phyloP scores from a whole-genome alignment of 768 basidiomycete genomes.

The Auricularia auricula-judae region DNA sequence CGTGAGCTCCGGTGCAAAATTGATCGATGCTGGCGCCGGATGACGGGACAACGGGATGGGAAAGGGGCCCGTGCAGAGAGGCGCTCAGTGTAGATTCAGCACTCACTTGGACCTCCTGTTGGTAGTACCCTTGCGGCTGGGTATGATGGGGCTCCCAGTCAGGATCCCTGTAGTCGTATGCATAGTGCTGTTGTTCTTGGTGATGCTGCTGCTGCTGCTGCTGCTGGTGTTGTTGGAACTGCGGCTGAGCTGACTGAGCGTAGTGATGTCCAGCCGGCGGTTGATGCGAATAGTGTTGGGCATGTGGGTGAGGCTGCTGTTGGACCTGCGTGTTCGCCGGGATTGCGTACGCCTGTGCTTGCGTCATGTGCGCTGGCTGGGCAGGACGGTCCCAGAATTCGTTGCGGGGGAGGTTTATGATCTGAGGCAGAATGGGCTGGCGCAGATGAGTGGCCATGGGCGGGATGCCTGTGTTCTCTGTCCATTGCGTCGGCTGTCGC shows the following conservation, averaged over 20 bases:
- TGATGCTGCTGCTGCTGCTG: neutral
- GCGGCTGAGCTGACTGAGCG: neutral
- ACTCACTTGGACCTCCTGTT: too few species aligned
- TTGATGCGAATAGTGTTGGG: neutral
- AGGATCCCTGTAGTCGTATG: too few species aligned
- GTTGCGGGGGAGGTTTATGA: neutral
- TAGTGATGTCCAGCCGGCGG: neutral
- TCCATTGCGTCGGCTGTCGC: slow-evolving; percentile 35
- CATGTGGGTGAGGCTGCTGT: neutral
- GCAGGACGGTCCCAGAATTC: neutral
- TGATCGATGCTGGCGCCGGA: too few species aligned
- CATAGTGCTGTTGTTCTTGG: neutral
- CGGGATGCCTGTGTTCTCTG: slow-evolving; percentile 45
- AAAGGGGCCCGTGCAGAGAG: too few species aligned
- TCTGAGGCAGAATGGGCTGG: slow-evolving; percentile 4
- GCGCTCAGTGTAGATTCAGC: too few species aligned
- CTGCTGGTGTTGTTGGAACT: neutral
- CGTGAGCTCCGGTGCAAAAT: too few species aligned
- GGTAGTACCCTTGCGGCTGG: too few species aligned
- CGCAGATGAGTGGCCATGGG: slow-evolving; percentile 52
- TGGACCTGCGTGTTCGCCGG: neutral
- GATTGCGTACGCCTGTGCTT: neutral
- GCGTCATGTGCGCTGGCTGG: neutral
- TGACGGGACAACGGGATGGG: too few species aligned
- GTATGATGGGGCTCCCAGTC: too few species aligned